A percentile compares a stretch with the other conserved stretches of the same genome.
These are phyloP conservation scores for Pyrus pyrifolia DNA, from an alignment of 306 rosid species.

Conservation along the genomic window DNA sequence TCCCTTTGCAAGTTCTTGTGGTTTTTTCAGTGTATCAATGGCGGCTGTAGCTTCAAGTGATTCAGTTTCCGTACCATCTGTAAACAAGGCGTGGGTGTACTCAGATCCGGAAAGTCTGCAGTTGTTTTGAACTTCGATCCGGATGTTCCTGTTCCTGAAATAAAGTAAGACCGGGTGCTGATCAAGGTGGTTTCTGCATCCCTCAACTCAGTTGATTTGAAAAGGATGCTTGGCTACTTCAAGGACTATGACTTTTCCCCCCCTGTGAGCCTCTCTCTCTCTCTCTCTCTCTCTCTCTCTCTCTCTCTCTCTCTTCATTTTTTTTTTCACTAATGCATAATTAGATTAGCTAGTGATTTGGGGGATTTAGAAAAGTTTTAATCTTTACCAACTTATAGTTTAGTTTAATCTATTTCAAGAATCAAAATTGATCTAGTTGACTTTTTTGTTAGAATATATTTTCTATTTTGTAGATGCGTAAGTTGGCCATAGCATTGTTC, in stretches of 20 bases:
- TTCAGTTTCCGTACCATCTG: constrained; percentile 18
- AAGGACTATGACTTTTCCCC: constrained; percentile 8
- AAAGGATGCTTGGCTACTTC: constrained; percentile 38
- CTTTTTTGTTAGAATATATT: too few relatives aligned
- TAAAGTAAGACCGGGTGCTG: constrained; percentile 48
- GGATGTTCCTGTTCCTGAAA: constrained; percentile 32
- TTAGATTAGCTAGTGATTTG: neutral
- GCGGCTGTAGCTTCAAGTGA: constrained; percentile 19
- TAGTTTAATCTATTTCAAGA: too few relatives aligned
- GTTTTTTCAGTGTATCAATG: constrained; percentile 3
- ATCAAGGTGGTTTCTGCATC: constrained; percentile 62
- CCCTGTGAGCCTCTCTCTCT: constrained; percentile 11
- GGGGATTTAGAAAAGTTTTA: too few relatives aligned
- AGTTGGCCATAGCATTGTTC: too few relatives aligned
- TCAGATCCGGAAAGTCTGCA: constrained; percentile 34
- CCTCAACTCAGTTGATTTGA: constrained; percentile 58
- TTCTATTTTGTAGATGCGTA: too few relatives aligned
- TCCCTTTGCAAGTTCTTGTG: neutral
- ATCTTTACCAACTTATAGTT: neutral
- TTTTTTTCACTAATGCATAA: too few relatives aligned
- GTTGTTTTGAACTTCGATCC: constrained; percentile 45
- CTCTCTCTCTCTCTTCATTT: neutral
- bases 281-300: neutral
- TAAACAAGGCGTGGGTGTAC: constrained; percentile 54
- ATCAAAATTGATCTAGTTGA: too few relatives aligned